These are phyloP conservation scores for Stagonosporopsis vannaccii DNA, from an alignment of 2,329 filamentous ascomycete species.

Conservation along the genomic window DNA sequence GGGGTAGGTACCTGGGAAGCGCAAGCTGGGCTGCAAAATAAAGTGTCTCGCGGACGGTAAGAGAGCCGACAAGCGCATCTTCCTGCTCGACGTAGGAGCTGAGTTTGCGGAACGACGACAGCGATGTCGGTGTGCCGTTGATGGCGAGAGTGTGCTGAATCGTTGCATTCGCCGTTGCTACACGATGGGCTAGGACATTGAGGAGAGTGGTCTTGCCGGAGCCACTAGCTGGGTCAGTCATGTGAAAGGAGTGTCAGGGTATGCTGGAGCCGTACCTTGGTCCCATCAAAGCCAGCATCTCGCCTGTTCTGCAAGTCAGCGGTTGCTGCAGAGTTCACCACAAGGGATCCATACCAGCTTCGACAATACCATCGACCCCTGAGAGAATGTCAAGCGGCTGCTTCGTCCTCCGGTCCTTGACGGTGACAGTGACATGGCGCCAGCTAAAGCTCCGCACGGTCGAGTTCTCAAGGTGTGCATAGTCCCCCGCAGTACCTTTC, in stretches of 20 bases:
- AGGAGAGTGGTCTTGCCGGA: slow-evolving; percentile 85
- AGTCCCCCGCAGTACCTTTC: slow-evolving; percentile 53
- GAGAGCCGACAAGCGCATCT: slow-evolving; percentile 79
- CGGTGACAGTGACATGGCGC: slow-evolving; percentile 71
- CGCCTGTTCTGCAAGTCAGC: slow-evolving; percentile 58
- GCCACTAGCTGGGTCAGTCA: slow-evolving; percentile 42
- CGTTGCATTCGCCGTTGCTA: slow-evolving; percentile 60
- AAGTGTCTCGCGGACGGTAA: slow-evolving; percentile 82
- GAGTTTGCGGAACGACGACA: slow-evolving; percentile 67
- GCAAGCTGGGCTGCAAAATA: slow-evolving; percentile 77
- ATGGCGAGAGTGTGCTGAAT: slow-evolving; percentile 64
- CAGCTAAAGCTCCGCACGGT: slow-evolving; percentile 71
- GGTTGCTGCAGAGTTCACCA: background rate
- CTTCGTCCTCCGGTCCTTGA: slow-evolving; percentile 74
- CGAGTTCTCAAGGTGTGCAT: slow-evolving; percentile 67
- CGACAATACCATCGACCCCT: slow-evolving; percentile 68
- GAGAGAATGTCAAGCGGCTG: slow-evolving; percentile 68
- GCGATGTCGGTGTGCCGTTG: slow-evolving; percentile 66
- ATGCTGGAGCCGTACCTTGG: slow-evolving; percentile 58
- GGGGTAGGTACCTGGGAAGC: slow-evolving; percentile 51
- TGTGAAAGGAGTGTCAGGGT: background rate
- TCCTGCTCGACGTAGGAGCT: slow-evolving; percentile 87
- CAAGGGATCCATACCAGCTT: slow-evolving; percentile 59
- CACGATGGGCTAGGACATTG: slow-evolving; percentile 75
- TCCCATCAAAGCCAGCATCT: slow-evolving; percentile 83